Conservation (phyloP, 371 early-diverging fungal genomes). For the Globomyces sp. region DNA sequence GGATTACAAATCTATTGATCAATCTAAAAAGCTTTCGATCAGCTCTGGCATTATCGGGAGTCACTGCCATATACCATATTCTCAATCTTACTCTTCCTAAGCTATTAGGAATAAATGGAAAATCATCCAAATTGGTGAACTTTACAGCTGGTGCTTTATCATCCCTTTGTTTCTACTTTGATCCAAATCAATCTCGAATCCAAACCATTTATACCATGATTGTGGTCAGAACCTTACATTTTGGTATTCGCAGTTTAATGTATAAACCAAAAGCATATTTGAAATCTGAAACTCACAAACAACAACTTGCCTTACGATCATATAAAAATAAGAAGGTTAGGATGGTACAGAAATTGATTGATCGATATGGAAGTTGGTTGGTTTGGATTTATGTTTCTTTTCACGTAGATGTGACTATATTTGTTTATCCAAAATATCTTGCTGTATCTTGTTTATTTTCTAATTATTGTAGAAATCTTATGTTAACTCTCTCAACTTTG, state of each 20-base stretch:
- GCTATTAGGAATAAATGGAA: no score
- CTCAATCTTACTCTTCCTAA: no score
- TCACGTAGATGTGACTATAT: not conserved
- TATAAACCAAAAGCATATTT: not conserved
- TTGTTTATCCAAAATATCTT: conserved; percentile 2
- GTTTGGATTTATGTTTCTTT: conserved; percentile 12
- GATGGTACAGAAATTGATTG: not conserved
- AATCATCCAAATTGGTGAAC: no score
- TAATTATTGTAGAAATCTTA: not conserved
- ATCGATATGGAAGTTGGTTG: conserved; percentile 2
- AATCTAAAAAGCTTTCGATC: no score
- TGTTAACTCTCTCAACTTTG: conserved; percentile 1
- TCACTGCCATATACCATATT: no score
- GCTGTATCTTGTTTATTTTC: no score
- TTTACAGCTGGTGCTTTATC: no score
- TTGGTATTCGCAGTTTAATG: not conserved
- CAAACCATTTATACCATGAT: conserved; percentile 1
- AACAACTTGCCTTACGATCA: not conserved
- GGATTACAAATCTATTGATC: no score
- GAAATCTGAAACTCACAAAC: not conserved
- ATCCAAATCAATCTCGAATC: no score
- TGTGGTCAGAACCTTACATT: conserved; percentile 1
- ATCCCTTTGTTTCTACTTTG: no score
- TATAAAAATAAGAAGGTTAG: not conserved
- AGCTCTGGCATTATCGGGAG: no score